phyloP scores from a whole-genome alignment of 169 alveolate species.

The Eimeria brunetti region DNA sequence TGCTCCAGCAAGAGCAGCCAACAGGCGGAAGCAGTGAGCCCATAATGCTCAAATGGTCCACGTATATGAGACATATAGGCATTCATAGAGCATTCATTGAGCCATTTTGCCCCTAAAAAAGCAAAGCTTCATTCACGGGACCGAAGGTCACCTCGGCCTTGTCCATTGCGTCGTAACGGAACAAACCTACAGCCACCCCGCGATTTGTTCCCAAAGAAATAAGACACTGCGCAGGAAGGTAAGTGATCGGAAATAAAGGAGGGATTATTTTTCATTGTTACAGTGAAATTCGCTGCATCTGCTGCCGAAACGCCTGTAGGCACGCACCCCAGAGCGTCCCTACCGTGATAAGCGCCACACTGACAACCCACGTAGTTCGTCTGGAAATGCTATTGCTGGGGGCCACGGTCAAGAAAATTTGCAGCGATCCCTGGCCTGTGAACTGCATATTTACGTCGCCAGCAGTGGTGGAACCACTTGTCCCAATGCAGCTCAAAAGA shows the following conservation, averaged over 20 bases:
- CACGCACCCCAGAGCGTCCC: too few relatives aligned
- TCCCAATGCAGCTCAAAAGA: neutral
- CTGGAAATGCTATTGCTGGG: too few relatives aligned
- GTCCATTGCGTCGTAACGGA: neutral
- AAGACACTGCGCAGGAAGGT: neutral
- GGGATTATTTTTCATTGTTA: neutral
- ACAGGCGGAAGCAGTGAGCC: neutral
- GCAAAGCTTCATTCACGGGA: neutral
- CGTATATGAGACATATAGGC: too few relatives aligned
- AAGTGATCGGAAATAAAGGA: neutral
- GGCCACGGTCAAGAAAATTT: too few relatives aligned
- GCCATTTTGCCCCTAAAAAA: neutral
- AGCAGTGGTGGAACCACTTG: neutral
- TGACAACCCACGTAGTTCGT: too few relatives aligned
- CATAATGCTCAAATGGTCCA: too few relatives aligned
- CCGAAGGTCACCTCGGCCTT: neutral
- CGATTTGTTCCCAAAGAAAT: neutral
- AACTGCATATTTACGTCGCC: neutral
- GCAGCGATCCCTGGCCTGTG: too few relatives aligned
- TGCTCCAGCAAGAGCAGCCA: neutral
- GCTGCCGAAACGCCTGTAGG: too few relatives aligned
- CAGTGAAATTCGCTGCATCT: too few relatives aligned
- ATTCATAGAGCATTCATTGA: neutral
- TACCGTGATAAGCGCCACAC: too few relatives aligned
- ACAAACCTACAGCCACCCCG: neutral